Evolutionary conservation across 768 basidiomycete genomes (phyloP).

Genomic region (Lentinula aciculospora): DNA sequence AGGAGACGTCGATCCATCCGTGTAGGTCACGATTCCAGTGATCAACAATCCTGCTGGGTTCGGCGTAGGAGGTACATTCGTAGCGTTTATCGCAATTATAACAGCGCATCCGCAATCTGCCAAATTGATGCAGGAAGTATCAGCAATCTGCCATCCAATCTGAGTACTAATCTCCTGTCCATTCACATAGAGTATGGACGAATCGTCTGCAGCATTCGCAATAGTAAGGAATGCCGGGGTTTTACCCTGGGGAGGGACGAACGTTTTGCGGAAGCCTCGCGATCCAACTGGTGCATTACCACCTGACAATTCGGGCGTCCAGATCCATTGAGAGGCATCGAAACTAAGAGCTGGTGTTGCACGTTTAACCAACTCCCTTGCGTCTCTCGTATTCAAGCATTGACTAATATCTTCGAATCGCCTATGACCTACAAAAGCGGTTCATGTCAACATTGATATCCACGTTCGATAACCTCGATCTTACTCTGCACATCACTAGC

Average conservation of each 20-base stretch:
- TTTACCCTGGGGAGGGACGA: constrained; percentile 19
- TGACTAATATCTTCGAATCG: not conserved
- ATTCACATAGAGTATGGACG: constrained; percentile 22
- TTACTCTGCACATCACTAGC: not conserved
- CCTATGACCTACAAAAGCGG: not conserved
- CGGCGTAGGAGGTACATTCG: constrained; percentile 15
- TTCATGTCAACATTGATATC: not conserved
- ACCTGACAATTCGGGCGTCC: constrained; percentile 16
- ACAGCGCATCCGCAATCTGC: constrained; percentile 6
- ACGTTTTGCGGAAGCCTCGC: constrained; percentile 23
- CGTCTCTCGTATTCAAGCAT: not conserved
- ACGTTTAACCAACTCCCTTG: not conserved
- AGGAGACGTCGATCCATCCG: constrained; percentile 20
- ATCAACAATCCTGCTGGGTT: constrained; percentile 22
- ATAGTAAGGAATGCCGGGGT: constrained; percentile 15
- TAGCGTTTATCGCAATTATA: constrained; percentile 23
- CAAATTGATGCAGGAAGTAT: constrained; percentile 16
- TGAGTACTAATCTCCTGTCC: constrained; percentile 17
- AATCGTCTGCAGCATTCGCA: constrained; percentile 22
- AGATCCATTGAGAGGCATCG: constrained; percentile 20
- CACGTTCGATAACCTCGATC: not conserved
- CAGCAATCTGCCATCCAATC: constrained; percentile 11
- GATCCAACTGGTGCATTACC: constrained; percentile 7
- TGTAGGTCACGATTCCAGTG: constrained; percentile 18
- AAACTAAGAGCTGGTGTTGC: not conserved